Evolutionary conservation across 768 basidiomycete species (phyloP), one percentile per base, ranked within the genome.

Genomic region (Lentinus brumalis): DNA sequence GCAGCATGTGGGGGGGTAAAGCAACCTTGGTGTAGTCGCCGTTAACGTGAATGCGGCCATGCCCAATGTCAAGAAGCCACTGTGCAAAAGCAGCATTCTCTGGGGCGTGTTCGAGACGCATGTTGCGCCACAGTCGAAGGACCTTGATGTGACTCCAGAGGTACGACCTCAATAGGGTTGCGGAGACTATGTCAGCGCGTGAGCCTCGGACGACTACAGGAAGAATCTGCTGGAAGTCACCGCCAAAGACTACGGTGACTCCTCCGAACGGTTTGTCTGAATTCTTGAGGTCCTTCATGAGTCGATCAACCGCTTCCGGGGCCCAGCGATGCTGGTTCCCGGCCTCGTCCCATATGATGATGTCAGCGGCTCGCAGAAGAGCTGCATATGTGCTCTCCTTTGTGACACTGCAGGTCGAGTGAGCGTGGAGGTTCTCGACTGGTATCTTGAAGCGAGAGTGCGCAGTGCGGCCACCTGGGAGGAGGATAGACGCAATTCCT

Each of bases 401-500:
- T 15, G 15, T 35, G 39, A 82, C 75, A 11, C n/a, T 60, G 65
- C 79, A 82, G 2, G 60, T 46, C 1, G 73, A 74, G 2, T 56
- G 44, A 2, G 74, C 71, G 66, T 59, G 31, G 8, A 73, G 54
- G 39, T 53, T 59, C 7, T 74, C 67, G 35, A 83, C 72, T 0
- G 81, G 82, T 40, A 83, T 80, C 56, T 80, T 78, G 71, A 84
- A 83, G 8, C 63, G 65, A 0, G 79, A 82, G 61, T 85, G 79
- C 0, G 80, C 73, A 18, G 83, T 85, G 2, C 74, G 67, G 1
- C 82, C 83, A 50, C 78, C 76, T 9, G 52, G 59, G 0, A 83
- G 66, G 0, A 84, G 70, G 9, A 82, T 66, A 0, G 82, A 70
- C 7, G 82, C 78, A 56, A 84, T 78, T 0, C 81, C 81, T 41